phyloP scores from a whole-genome alignment of 164 flowering plant genomes.

The Liquidambar formosana region DNA sequence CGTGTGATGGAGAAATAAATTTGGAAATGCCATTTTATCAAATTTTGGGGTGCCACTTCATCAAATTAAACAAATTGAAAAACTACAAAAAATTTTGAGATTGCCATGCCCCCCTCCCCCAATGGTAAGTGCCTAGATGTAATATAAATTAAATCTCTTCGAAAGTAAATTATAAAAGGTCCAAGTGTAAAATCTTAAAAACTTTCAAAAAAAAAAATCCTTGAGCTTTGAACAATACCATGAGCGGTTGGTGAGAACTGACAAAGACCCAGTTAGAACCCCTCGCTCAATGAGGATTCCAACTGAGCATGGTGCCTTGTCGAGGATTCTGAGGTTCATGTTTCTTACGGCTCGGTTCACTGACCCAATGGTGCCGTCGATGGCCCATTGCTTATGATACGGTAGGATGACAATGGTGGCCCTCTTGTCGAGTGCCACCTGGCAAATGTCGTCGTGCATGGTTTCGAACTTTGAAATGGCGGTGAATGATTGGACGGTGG shows the following conservation, averaged over 20 bases:
- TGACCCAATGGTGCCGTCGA: slow-evolving; percentile 27
- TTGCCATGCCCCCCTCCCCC: too few relatives aligned
- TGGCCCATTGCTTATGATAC: slow-evolving; percentile 48
- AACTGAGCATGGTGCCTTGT: slow-evolving; percentile 49
- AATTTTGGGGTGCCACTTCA: too few relatives aligned
- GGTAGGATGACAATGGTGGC: slow-evolving; percentile 50
- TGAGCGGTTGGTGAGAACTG: slow-evolving; percentile 15
- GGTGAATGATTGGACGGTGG: slow-evolving; percentile 35
- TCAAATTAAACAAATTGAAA: too few relatives aligned
- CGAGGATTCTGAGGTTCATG: slow-evolving; percentile 41
- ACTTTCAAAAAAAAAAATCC: too few relatives aligned
- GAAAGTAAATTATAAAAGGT: too few relatives aligned
- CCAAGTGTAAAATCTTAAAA: too few relatives aligned
- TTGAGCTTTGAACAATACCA: too few relatives aligned
- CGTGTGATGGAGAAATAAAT: too few relatives aligned
- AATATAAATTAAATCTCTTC: too few relatives aligned
- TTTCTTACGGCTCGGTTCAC: slow-evolving; percentile 11
- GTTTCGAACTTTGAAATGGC: slow-evolving; percentile 31
- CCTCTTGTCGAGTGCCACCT: slow-evolving; percentile 34
- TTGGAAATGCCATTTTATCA: too few relatives aligned
- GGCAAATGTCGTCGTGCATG: slow-evolving; percentile 54
- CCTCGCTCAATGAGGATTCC: slow-evolving; percentile 53
- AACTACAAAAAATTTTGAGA: too few relatives aligned
- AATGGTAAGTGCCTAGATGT: too few relatives aligned
- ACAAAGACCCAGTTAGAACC: not conserved